These are phyloP conservation scores for Syzygium grande DNA, from an alignment of 345 rosid species.

Conservation along the genomic window DNA sequence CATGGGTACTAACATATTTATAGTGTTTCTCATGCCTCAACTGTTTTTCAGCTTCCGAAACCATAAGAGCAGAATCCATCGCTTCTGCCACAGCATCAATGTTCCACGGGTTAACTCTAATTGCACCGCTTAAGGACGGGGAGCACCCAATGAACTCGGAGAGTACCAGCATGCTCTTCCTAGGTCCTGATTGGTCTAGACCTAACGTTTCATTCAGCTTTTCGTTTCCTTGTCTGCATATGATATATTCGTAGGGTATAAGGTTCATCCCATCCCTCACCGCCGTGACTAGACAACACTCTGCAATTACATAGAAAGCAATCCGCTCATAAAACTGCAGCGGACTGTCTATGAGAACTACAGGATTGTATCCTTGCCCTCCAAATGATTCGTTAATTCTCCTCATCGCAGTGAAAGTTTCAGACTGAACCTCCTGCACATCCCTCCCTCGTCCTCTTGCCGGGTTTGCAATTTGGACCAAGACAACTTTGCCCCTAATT, in stretches of 20 bases:
- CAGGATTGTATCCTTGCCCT: constrained; percentile 63
- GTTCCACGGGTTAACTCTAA: constrained; percentile 93
- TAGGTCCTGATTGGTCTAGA: constrained; percentile 24
- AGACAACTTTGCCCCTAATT: constrained; percentile 61
- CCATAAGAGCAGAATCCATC: constrained; percentile 63
- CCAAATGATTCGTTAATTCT: constrained; percentile 77
- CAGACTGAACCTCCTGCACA: constrained; percentile 72
- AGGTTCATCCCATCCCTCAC: constrained; percentile 98
- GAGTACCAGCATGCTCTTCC: constrained; percentile 89
- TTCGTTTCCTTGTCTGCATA: constrained; percentile 76
- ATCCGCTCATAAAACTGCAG: constrained; percentile 87
- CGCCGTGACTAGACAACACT: constrained; percentile 91
- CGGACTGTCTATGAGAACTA: constrained; percentile 59
- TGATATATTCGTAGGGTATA: constrained; percentile 82
- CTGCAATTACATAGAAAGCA: constrained; percentile 86
- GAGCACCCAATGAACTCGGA: constrained; percentile 95
- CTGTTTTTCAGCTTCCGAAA: constrained; percentile 73
- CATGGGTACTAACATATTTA: constrained; percentile 86
- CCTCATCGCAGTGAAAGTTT: constrained; percentile 59
- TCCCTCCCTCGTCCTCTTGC: constrained; percentile 93
- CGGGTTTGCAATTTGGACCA: constrained; percentile 94
- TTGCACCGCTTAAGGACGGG: constrained; percentile 86
- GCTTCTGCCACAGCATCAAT: constrained; percentile 86
- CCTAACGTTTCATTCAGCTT: constrained; percentile 54
- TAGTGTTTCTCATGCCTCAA: constrained; percentile 91